A percentile compares a stretch with the other conserved stretches of the same genome.
phyloP scores from a whole-genome alignment of 208 protist species.

The Willaertia magna region DNA sequence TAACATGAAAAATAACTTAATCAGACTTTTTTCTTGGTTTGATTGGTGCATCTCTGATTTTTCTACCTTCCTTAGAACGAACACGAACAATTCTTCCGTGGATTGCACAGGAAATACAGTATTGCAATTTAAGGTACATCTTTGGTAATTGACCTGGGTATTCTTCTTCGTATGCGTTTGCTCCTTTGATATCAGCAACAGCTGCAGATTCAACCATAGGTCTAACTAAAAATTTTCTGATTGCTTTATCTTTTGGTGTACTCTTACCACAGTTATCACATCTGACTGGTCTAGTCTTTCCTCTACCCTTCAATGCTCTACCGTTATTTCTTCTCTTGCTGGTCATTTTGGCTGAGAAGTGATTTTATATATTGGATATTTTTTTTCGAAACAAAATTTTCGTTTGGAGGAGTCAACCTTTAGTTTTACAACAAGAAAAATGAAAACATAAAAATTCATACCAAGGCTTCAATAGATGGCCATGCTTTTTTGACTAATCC shows the following conservation, averaged over 20 bases:
- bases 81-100: conserved; percentile 92
- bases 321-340: conserved; percentile 64
- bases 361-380: neutral
- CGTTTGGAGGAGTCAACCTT: too few relatives aligned
- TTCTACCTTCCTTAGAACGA: conserved; percentile 17
- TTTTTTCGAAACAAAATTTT: neutral
- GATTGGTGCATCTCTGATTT: neutral
- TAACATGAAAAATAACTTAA: too few relatives aligned
- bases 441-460: too few relatives aligned
- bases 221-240: conserved; percentile 94
- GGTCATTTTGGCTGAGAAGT: conserved; percentile 39
- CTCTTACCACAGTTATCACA: conserved; percentile 62
- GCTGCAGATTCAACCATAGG: conserved; percentile 94
- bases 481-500: too few relatives aligned
- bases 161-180: conserved; percentile 70
- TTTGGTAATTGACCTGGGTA: conserved; percentile 75
- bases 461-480: too few relatives aligned
- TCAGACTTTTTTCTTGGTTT: neutral
- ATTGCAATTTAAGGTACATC: conserved; percentile 97
- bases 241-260: conserved; percentile 90
- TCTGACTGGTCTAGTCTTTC: conserved; percentile 45
- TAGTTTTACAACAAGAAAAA: too few relatives aligned
- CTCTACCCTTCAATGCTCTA: conserved; percentile 49
- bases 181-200: conserved; percentile 88
- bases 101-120: conserved; percentile 98